Base-by-base conservation (phyloP, 352 stramenopile genomes). In the Thalassiosira mediterranea region DNA sequence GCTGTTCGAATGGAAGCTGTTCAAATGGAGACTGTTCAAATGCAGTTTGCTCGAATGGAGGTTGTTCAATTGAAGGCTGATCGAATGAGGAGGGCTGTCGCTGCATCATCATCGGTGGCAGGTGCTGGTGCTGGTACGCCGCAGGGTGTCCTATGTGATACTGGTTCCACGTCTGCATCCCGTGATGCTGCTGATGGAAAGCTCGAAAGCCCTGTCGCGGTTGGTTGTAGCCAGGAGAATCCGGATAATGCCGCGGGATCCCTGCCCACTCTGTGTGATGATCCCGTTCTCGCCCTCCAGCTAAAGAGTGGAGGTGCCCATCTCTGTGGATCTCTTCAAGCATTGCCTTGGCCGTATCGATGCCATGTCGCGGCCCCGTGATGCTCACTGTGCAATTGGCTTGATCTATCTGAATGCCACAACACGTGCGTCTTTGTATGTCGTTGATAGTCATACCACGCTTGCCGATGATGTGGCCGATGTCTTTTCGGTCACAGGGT, bases 391-490 rank as follows among this genome's bases (percentile, higher is more conserved):
- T 65, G 53, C 88, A 93, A 56, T 90, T 77, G 76, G 90, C 78
- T 53, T 93, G 88, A 66, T 93, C 91, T 38, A 92, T 92, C 79
- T 93, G 88, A 79, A 93, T 92, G 42, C 91, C 86, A 49, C 76
- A 88, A 25, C 76, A 80, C 1, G 83, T 90, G n/a, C 83, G 58
- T 42, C 83, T 84, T 63, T 93, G 88, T 25, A 93, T 67, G 76
- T 92, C 86, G 60, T 93, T 92, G 44, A 93, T 91, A 5, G 88
- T 93, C 13, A 89, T 58, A 31, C 88, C 88, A 44, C 88, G 89
- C 44, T 86, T 71, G 25, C 88, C 88, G 67, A 93, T 93, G 10
- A 93, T 77, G 34, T 86, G 71, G 21, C 86, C 86, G 79, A 93
- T 92, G 71, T 87, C 90, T 21, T 72, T 79, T 57, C 92, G 91